Evolutionary conservation across 805 yeast genomes (phyloP).

Genomic region (Lipomyces sp.): DNA sequence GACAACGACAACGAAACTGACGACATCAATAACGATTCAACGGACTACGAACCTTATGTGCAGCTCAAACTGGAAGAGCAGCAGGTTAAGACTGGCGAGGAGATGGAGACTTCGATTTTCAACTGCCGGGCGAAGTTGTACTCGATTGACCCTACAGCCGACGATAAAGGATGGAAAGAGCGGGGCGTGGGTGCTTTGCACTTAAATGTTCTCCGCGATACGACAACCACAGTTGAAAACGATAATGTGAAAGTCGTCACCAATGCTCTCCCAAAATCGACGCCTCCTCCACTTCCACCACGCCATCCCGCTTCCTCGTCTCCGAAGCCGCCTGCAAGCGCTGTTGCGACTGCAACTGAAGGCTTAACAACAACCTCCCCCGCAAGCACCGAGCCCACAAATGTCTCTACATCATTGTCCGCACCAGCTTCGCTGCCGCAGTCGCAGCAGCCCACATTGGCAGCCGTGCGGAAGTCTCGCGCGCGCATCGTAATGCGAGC

Average conservation of each 20-base stretch:
- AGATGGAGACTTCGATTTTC: conserved; percentile 67
- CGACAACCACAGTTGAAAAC: no score
- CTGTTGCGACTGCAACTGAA: no score
- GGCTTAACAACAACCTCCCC: no score
- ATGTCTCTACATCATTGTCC: no score
- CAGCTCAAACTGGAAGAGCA: conserved; percentile 36
- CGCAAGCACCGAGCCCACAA: no score
- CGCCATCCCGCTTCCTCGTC: no score
- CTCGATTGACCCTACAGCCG: conserved; percentile 60
- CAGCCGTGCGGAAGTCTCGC: conserved; percentile 33
- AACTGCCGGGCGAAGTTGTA: conserved; percentile 76
- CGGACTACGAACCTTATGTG: conserved; percentile 37
- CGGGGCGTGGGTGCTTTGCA: conserved; percentile 88
- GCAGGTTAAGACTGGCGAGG: conserved; percentile 83
- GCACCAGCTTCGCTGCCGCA: not conserved
- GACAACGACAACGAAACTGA: conserved; percentile 33
- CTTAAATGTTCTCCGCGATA: conserved; percentile 48
- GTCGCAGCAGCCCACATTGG: conserved; percentile 1
- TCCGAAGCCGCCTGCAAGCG: no score
- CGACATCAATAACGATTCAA: conserved; percentile 30
- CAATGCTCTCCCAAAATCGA: no score
- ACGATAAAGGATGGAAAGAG: conserved; percentile 85
- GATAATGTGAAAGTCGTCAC: no score
- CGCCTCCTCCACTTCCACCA: no score
- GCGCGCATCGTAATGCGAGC: conserved; percentile 87